phyloP scores from a whole-genome alignment of 2,329 filamentous ascomycete species.

The Neophaeococcomyces mojaviensis region DNA sequence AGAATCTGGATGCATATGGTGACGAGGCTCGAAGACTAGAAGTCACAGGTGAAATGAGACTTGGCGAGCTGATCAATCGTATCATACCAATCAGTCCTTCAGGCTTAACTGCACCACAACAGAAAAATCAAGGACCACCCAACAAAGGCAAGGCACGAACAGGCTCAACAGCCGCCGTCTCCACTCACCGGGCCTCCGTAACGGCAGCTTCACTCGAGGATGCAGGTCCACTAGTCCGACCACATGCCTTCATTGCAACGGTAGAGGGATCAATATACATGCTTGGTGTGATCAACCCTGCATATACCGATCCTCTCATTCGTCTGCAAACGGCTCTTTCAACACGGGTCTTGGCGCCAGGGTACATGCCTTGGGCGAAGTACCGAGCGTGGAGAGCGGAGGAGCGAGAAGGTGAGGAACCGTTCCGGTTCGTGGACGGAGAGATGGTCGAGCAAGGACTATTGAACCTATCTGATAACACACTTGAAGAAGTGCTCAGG shows the following conservation, averaged over 20 bases:
- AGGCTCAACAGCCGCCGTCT: slow-evolving; percentile 2
- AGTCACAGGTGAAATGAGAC: slow-evolving; percentile 69
- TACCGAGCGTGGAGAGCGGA: slow-evolving; percentile 78
- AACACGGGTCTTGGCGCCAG: slow-evolving; percentile 58
- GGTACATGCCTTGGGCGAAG: slow-evolving; percentile 65
- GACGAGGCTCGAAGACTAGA: slow-evolving; percentile 66
- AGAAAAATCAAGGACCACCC: not conserved
- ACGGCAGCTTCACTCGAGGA: not conserved
- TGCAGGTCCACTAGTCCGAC: slow-evolving; percentile 59
- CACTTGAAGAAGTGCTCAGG: slow-evolving; percentile 48
- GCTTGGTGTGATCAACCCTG: slow-evolving; percentile 63
- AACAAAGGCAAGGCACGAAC: slow-evolving; percentile 9
- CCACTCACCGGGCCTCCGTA: not conserved
- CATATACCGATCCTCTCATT: slow-evolving; percentile 72
- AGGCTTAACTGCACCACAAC: slow-evolving; percentile 33
- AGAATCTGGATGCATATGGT: slow-evolving; percentile 63
- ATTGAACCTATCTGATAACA: slow-evolving; percentile 57
- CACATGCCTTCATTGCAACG: slow-evolving; percentile 80
- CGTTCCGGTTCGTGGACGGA: slow-evolving; percentile 83
- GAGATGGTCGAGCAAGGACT: slow-evolving; percentile 76
- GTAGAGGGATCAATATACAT: slow-evolving; percentile 90
- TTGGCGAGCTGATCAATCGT: slow-evolving; percentile 90
- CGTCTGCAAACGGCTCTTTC: slow-evolving; percentile 68
- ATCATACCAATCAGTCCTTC: slow-evolving; percentile 66
- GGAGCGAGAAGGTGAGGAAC: slow-evolving; percentile 63